Evolutionary conservation across 139 green algal genomes (phyloP).

Genomic region (Chlorella sp.): DNA sequence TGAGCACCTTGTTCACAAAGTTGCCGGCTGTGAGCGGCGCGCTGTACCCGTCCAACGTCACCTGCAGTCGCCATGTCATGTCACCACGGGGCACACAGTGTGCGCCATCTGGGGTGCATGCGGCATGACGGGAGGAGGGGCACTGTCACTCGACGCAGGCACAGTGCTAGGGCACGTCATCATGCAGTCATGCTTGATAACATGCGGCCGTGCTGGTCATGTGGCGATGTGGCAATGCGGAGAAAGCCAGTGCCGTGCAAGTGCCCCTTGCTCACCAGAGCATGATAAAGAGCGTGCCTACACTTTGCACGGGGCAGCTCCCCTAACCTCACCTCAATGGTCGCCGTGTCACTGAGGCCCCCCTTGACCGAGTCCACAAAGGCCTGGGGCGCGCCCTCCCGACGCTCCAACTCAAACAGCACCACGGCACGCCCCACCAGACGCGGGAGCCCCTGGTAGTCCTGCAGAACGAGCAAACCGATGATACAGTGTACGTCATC

Average conservation of each 20-base stretch:
- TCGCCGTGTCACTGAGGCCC: slow-evolving; percentile 12
- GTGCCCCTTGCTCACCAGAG: not conserved
- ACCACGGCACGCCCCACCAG: slow-evolving; percentile 38
- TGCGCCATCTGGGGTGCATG: not conserved
- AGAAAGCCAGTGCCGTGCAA: not conserved
- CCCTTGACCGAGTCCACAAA: slow-evolving; percentile 40
- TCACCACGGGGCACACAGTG: not conserved
- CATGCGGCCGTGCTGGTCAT: not conserved
- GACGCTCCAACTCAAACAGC: slow-evolving; percentile 34
- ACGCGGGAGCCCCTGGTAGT: slow-evolving; percentile 34
- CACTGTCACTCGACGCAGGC: not conserved
- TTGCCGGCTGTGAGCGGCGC: slow-evolving; percentile 73
- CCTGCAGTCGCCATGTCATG: slow-evolving; percentile 21
- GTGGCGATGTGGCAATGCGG: not conserved
- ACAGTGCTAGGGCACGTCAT: not conserved
- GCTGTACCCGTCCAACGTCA: slow-evolving; percentile 78
- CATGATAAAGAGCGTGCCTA: not conserved
- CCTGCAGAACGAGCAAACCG: slow-evolving; percentile 8
- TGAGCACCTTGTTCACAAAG: slow-evolving; percentile 67
- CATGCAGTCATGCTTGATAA: not conserved
- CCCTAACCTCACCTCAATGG: not conserved
- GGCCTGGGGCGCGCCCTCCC: slow-evolving; percentile 23
- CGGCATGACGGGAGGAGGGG: not conserved
- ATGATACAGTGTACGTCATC: not conserved
- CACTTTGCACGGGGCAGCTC: not conserved